A percentile compares a stretch with the other conserved stretches of the same genome.
Conservation (phyloP, 768 basidiomycete species). For the Suillus hirtellus region DNA sequence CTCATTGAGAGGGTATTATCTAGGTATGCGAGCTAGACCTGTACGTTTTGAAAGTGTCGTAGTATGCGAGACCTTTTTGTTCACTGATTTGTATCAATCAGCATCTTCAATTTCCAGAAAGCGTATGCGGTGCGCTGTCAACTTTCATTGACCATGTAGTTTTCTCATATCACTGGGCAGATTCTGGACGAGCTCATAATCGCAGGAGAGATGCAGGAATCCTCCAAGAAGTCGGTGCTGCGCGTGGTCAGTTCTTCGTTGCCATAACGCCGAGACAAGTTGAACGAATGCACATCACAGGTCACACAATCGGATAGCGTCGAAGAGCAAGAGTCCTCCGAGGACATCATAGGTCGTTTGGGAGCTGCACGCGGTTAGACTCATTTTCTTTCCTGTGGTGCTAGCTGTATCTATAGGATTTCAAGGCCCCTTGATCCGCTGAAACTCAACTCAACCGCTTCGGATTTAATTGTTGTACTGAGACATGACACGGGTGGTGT, state of each 20-base stretch:
- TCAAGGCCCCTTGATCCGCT: slow-evolving; percentile 33
- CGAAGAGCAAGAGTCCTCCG: slow-evolving; percentile 83
- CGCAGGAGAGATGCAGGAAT: slow-evolving; percentile 92
- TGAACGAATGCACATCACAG: slow-evolving; percentile 36
- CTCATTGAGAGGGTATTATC: slow-evolving; percentile 1
- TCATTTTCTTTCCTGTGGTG: slow-evolving; percentile 4
- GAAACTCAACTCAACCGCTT: slow-evolving; percentile 10
- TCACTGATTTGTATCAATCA: slow-evolving; percentile 39
- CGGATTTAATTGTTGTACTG: neutral
- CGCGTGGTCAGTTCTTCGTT: slow-evolving; percentile 46
- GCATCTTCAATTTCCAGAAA: slow-evolving; percentile 98
- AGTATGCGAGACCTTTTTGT: neutral
- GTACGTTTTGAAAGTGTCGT: slow-evolving; percentile 43
- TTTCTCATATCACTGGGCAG: slow-evolving; percentile 36
- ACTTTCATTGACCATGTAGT: neutral
- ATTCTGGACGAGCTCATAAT: slow-evolving; percentile 93
- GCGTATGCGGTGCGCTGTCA: slow-evolving; percentile 71
- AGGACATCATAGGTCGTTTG: slow-evolving; percentile 77
- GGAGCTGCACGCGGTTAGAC: slow-evolving; percentile 67
- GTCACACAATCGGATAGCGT: slow-evolving; percentile 84
- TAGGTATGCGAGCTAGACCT: slow-evolving; percentile 92
- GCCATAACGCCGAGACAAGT: neutral
- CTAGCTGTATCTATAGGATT: slow-evolving; percentile 17
- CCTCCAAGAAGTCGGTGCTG: slow-evolving; percentile 73
- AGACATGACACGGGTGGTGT: neutral